Conservation (phyloP, 495 filamentous ascomycete genomes). For the Letharia columbiana region DNA sequence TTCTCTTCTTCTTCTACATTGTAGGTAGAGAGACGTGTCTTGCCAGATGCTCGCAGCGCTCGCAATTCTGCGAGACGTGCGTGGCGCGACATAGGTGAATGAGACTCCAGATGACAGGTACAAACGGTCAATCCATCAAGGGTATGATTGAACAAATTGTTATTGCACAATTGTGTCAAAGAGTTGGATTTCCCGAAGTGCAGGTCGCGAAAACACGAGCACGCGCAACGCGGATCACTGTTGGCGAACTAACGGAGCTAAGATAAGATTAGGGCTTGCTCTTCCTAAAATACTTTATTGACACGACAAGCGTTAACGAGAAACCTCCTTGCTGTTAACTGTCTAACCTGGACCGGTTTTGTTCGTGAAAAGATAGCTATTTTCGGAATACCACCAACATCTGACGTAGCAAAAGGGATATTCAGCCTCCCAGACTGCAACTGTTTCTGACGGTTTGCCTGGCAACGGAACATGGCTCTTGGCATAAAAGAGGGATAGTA, state of each 20-base stretch:
- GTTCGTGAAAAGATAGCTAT: too few relatives aligned
- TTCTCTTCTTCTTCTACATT: constrained; percentile 74
- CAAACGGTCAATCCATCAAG: background rate
- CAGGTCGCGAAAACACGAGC: background rate
- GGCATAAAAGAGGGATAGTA: background rate
- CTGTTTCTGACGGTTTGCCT: background rate
- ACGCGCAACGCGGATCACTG: background rate
- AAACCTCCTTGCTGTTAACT: background rate
- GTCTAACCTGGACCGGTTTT: background rate
- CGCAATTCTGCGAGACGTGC: constrained; percentile 61
- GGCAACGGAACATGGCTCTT: background rate
- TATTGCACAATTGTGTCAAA: background rate
- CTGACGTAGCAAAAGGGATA: background rate
- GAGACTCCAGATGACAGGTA: background rate
- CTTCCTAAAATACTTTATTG: too few relatives aligned
- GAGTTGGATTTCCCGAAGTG: background rate
- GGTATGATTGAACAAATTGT: background rate
- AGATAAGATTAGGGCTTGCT: constrained; percentile 6
- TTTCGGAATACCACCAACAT: background rate
- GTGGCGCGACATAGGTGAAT: constrained; percentile 20
- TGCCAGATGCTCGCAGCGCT: constrained; percentile 78
- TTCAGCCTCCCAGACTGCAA: background rate
- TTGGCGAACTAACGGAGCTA: background rate
- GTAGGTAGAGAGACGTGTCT: constrained; percentile 84
- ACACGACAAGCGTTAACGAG: too few relatives aligned